phyloP scores from a whole-genome alignment of 768 basidiomycete genomes.

The Naganishia friedmannii region DNA sequence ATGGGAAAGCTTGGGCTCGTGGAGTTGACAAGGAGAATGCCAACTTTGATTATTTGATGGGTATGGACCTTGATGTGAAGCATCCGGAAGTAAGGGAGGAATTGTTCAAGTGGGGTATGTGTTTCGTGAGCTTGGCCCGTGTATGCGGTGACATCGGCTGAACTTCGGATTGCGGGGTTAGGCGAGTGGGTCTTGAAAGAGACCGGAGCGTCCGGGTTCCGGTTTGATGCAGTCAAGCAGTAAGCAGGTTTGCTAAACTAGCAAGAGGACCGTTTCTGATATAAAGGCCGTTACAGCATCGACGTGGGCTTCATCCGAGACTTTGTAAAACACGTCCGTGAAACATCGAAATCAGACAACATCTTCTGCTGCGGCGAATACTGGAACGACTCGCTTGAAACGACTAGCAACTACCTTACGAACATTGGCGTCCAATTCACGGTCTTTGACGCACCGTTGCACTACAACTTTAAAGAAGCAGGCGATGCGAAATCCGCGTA shows the following conservation, averaged over 20 bases:
- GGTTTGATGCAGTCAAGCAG: constrained; percentile 89
- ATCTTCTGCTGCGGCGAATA: constrained; percentile 75
- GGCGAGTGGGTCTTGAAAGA: constrained; percentile 67
- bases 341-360: constrained; percentile 50
- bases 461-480: constrained; percentile 75
- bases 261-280: not conserved
- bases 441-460: constrained; percentile 88
- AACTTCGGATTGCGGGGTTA: too few relatives aligned
- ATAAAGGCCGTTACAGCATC: constrained; percentile 53
- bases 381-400: constrained; percentile 67
- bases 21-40: constrained; percentile 79
- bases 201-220: constrained; percentile 63
- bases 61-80: constrained; percentile 65
- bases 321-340: constrained; percentile 55
- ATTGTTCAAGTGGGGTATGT: constrained; percentile 25
- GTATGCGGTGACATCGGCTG: constrained; percentile 57
- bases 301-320: constrained; percentile 55
- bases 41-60: constrained; percentile 45
- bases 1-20: constrained; percentile 73
- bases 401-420: constrained; percentile 33
- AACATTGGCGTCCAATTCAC: constrained; percentile 61
- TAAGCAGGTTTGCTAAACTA: not conserved
- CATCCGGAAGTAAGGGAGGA: constrained; percentile 66
- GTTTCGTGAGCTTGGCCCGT: too few relatives aligned
- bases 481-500: constrained; percentile 66